phyloP scores from a whole-genome alignment of 2,329 filamentous ascomycete genomes.

The Apiospora aurea region DNA sequence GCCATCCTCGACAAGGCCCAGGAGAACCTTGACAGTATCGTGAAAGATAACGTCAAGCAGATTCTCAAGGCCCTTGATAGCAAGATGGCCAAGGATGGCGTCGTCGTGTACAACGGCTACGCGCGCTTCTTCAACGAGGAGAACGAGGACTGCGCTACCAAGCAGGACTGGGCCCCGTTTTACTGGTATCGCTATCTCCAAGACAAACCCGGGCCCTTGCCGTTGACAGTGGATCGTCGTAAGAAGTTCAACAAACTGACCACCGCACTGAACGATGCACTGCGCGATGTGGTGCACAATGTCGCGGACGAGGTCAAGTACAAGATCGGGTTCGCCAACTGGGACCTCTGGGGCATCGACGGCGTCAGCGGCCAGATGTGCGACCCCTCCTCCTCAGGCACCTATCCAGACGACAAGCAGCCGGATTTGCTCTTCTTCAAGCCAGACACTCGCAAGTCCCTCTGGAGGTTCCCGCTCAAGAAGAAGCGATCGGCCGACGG shows the following conservation, averaged over 20 bases:
- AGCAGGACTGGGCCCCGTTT: slow-evolving; percentile 33
- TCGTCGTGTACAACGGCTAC: slow-evolving; percentile 42
- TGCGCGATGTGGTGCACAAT: slow-evolving; percentile 39
- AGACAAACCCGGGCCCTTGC: background rate
- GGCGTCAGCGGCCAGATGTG: slow-evolving; percentile 43
- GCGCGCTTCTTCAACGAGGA: slow-evolving; percentile 44
- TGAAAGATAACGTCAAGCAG: slow-evolving; percentile 39
- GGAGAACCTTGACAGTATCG: slow-evolving; percentile 38
- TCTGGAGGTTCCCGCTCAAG: background rate
- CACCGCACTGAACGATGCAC: slow-evolving; percentile 37
- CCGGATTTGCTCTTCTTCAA: slow-evolving; percentile 45
- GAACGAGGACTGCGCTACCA: slow-evolving; percentile 35
- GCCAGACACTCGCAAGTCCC: slow-evolving; percentile 31
- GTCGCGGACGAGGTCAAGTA: slow-evolving; percentile 30
- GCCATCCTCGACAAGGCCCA: slow-evolving; percentile 36
- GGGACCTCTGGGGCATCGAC: slow-evolving; percentile 38
- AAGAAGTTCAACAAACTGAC: slow-evolving; percentile 41
- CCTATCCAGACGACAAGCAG: slow-evolving; percentile 41
- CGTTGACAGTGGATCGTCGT: slow-evolving; percentile 38
- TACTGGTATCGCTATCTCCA: slow-evolving; percentile 26
- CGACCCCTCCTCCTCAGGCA: slow-evolving; percentile 31
- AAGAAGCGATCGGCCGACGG: background rate
- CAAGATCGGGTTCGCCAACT: slow-evolving; percentile 39
- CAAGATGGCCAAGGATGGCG: slow-evolving; percentile 41
- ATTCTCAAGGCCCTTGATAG: slow-evolving; percentile 36